These are phyloP conservation scores for Eremochloa ophiuroides DNA, from an alignment of 176 grass and related monocot genomes.

Conservation along the genomic window DNA sequence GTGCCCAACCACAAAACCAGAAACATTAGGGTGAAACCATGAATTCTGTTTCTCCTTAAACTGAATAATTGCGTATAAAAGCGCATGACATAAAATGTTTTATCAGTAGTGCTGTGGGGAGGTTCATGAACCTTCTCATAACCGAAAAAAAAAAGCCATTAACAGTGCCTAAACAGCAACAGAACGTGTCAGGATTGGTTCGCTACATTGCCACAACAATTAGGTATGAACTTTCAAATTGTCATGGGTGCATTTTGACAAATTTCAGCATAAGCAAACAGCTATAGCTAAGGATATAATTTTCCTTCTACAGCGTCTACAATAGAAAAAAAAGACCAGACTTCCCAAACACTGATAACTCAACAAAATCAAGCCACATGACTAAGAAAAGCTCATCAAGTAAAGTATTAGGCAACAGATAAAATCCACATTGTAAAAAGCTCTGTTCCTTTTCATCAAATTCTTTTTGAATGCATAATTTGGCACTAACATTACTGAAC, in stretches of 20 bases:
- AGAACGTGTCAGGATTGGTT: not conserved
- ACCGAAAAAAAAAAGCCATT: not conserved
- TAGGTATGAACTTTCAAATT: not conserved
- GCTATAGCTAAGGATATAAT: not conserved
- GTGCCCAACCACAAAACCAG: slow-evolving; percentile 6
- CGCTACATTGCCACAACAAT: not conserved
- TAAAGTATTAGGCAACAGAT: not conserved
- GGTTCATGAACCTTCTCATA: not conserved
- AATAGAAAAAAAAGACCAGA: not conserved
- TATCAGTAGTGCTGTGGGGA: not conserved
- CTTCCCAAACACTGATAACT: not conserved
- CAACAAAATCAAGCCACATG: not conserved
- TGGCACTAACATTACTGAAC: not conserved
- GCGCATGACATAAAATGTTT: not conserved
- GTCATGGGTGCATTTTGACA: not conserved
- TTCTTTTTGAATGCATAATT: not conserved
- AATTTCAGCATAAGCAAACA: not conserved
- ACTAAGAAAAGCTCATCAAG: not conserved
- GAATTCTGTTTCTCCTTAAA: not conserved
- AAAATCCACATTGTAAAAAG: not conserved
- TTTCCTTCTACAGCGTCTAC: not conserved
- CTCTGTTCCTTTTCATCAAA: not conserved
- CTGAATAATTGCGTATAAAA: not conserved
- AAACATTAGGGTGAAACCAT: not conserved
- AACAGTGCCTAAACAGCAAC: slow-evolving; percentile 18